phyloP scores from a whole-genome alignment of 2,329 filamentous ascomycete genomes.

The Colletotrichum echinochloae region DNA sequence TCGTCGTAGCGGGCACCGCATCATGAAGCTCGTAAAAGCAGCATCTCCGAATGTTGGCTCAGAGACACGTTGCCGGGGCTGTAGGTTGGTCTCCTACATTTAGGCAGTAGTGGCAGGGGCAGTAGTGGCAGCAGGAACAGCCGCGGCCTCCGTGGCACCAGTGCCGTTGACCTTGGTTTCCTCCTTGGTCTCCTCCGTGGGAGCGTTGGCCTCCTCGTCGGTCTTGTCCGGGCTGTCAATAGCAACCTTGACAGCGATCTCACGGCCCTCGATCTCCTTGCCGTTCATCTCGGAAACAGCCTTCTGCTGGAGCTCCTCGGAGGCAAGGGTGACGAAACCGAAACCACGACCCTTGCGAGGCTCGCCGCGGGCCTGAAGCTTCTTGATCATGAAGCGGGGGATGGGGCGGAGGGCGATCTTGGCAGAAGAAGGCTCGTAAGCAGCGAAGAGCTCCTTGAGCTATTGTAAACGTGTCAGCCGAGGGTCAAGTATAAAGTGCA shows the following conservation, averaged over 20 bases:
- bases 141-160: slow-evolving; percentile 43
- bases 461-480: slow-evolving; percentile 55
- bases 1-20: slow-evolving; percentile 42
- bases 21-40: slow-evolving; percentile 40
- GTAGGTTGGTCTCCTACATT: slow-evolving; percentile 34
- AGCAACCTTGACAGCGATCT: slow-evolving; percentile 99
- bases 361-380: slow-evolving; percentile 97
- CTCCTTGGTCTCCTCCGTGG: slow-evolving; percentile 57
- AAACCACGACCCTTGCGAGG: slow-evolving; percentile 99
- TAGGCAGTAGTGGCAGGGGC: slow-evolving; percentile 48
- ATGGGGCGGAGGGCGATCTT: slow-evolving; percentile 99
- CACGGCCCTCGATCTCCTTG: slow-evolving; percentile 98
- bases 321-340: slow-evolving; percentile 95
- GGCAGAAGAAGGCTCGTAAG: slow-evolving; percentile 91
- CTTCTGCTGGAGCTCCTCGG: slow-evolving; percentile 97
- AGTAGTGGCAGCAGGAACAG: slow-evolving; percentile 43
- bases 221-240: slow-evolving; percentile 99
- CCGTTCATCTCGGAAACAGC: slow-evolving; percentile 98
- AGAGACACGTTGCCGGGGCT: slow-evolving; percentile 29
- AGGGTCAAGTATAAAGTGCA: neutral
- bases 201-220: slow-evolving; percentile 81
- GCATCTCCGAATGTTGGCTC: slow-evolving; percentile 13
- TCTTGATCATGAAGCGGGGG: slow-evolving; percentile 99
- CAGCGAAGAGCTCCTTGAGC: slow-evolving; percentile 97
- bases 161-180: slow-evolving; percentile 57